Evolutionary conservation across 495 filamentous ascomycete species (phyloP).

Genomic region (Durotheca rogersii): DNA sequence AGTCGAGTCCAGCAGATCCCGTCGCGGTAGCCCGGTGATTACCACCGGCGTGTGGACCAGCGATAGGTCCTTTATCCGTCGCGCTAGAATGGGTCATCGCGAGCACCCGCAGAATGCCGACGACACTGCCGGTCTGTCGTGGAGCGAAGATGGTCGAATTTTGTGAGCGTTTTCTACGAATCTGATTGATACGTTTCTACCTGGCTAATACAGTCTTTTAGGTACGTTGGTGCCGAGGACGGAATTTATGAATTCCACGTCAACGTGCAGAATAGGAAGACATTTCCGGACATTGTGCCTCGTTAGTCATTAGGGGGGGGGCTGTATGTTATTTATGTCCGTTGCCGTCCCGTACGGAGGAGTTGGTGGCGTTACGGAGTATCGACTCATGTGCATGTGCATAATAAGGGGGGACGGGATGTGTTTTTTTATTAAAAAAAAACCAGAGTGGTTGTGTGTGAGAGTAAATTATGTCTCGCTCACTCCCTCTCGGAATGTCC

Average conservation of each 20-base stretch:
- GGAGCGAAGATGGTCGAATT: constrained; percentile 67
- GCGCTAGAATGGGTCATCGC: constrained; percentile 26
- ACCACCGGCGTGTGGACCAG: constrained; percentile 30
- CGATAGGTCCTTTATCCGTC: constrained; percentile 23
- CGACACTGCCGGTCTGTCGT: constrained; percentile 67
- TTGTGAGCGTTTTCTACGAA: constrained; percentile 56
- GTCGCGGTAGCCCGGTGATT: constrained; percentile 31
- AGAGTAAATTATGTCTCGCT: too few relatives aligned
- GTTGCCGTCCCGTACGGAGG: constrained; percentile 1
- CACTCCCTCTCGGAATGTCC: too few relatives aligned
- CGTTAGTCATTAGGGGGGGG: constrained; percentile 40
- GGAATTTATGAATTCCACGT: constrained; percentile 74
- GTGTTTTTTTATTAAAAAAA: not conserved
- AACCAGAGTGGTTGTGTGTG: too few relatives aligned
- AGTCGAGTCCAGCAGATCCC: constrained; percentile 21
- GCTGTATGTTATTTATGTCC: constrained; percentile 6
- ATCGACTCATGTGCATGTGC: not conserved
- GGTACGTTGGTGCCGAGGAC: constrained; percentile 71
- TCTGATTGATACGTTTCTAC: not conserved
- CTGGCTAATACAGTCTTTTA: constrained; percentile 35
- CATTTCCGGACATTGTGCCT: constrained; percentile 60
- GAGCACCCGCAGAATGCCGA: constrained; percentile 40
- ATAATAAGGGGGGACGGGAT: not conserved
- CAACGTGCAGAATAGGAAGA: constrained; percentile 64
- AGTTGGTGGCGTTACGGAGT: not conserved